These are phyloP conservation scores for Mucor circinelloides DNA, from an alignment of 371 early-diverging fungal genomes.

Conservation along the genomic window DNA sequence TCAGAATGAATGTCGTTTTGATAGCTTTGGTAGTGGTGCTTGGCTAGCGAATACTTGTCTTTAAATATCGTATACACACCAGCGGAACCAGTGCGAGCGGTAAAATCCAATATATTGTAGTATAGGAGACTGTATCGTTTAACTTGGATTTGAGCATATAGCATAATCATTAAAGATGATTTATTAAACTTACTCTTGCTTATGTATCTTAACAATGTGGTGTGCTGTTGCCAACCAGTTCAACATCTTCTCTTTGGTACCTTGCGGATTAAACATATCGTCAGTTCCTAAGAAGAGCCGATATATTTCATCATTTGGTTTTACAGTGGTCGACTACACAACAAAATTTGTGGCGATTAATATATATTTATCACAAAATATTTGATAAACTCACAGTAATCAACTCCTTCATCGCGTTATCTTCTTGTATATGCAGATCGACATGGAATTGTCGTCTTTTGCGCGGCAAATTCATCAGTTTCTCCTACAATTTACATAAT, in stretches of 20 bases:
- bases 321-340: neutral
- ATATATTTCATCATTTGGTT: constrained; percentile 1
- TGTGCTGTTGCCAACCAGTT: neutral
- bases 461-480: neutral
- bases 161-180: neutral
- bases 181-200: constrained; percentile 7
- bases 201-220: neutral
- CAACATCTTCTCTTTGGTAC: neutral
- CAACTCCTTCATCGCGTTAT: neutral
- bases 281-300: neutral
- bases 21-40: neutral
- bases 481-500: constrained; percentile 1
- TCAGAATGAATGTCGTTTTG: neutral
- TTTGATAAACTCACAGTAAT: constrained; percentile 7
- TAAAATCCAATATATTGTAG: constrained; percentile 2
- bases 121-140: constrained; percentile 3
- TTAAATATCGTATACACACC: neutral
- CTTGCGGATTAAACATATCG: neutral
- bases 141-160: neutral
- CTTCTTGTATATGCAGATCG: constrained; percentile 7
- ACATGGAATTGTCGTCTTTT: neutral
- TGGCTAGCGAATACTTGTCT: constrained; percentile 1
- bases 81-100: neutral
- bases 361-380: neutral
- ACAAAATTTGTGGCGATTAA: constrained; percentile 3